Evolutionary conservation across 2,329 filamentous ascomycete species (phyloP), one percentile per base, ranked within the genome.

Genomic region (Coleophoma eucalyptorum): DNA sequence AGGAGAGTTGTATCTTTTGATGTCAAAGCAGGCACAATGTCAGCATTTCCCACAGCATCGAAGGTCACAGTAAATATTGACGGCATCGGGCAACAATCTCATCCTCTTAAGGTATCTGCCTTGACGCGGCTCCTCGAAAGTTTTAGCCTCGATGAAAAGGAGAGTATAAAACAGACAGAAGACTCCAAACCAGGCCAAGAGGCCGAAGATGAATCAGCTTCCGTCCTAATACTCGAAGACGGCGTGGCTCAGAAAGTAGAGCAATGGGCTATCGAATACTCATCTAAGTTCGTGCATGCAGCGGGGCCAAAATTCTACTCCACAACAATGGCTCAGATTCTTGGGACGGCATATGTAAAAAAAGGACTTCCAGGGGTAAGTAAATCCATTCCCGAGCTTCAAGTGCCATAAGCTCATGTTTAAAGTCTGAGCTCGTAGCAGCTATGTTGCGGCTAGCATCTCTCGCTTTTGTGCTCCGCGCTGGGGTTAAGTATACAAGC

Each of bases 261-360:
- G 20, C 54, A 61, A 31, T 63, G 61, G 61, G 60, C 58, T 2
- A 46, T 62, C 11, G 53, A 58, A 43, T 63, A 61, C 38, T 50
- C 55, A 3, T 57, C 56, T 13, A 57, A 58, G 20, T 60, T 62
- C 13, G 57, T 57, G 5, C 59, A 60, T 48, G 57, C 57, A 33
- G 58, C 57, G 2, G 55, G 53, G 3, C 49, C 55, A 10, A 46
- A 53, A n/a, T 61, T 61, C 34, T 51, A 54, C 33, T 48, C 57
- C 1, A 59, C 58, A 21, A 59, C 58, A 1, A 55, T 55, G 19
- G 57, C 58, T 10, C 51, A 60, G 18, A 55, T 59, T 18, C 51
- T 63, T 20, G 57, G 58, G 7, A 56, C 55, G 1, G 60, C 54
- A 26, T 63, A 63, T 45, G 53, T 57, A 1, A 56, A 58, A 20